Base-by-base conservation (phyloP, 495 filamentous ascomycete species). In the Halenospora varia region DNA sequence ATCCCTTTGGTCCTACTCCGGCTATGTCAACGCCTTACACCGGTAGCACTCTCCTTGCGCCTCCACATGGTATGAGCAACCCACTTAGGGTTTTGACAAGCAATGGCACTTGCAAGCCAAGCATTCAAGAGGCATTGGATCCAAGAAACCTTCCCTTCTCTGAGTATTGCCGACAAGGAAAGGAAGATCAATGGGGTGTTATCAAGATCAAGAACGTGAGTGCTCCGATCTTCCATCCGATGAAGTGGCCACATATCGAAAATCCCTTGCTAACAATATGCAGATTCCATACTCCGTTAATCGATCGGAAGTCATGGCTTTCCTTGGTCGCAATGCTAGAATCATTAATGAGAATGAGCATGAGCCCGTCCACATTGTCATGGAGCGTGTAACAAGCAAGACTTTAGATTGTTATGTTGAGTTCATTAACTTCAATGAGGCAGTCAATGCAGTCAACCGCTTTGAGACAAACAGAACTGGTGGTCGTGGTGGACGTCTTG, bases 331-430 rank as follows among this genome's bases (percentile, higher is more conserved):
- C n/a, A 79, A 79, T 57, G 79, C 85, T 0, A 77, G 74, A 15
- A 70, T 89, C 39, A 69, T 87, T 26, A 80, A 83, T 46, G 61
- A 63, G 18, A 23, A 20, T 6, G 61, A 69, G 1, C 75, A 84
- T 4, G 84, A 82, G 51, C 76, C 87, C 0, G 71, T 92, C 10
- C 89, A 94, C 62, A 90, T 94, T 59, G 88, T 91, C 61, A 90
- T 94, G 87, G 89, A 93, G 50, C 84, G 88, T 8, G 74, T 82
- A 0, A 88, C 86, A 0, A 80, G 80, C 48, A 93, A 92, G 77
- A 92, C 89, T 0, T 82, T 85, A 69, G 87, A 92, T 51, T 86
- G 80, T 56, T 94, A 75, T 60, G 82, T 89, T 25, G 89, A 94
- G 64, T 84, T 92, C 48, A 53, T 71, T 25, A 78, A 73, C 4